Percentiles rank a stretch among this genome's conserved stretches.
Evolutionary conservation across 73 alveolate species (phyloP).

Genomic region (Halteria grandinella): DNA sequence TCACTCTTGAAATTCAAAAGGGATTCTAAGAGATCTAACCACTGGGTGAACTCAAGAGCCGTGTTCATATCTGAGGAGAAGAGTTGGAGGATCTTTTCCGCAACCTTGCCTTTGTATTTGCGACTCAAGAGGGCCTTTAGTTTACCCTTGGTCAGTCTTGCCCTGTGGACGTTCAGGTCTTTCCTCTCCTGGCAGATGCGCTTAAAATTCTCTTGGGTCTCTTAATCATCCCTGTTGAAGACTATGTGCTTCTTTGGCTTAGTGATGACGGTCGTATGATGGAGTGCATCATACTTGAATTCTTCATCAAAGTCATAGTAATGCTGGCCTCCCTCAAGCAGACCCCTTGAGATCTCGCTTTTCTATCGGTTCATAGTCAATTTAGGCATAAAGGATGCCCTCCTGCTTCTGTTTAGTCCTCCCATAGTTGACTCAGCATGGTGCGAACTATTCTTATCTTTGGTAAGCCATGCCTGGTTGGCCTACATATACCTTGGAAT

Average conservation of each 20-base stretch:
- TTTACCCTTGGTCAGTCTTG: slow-evolving; percentile 44
- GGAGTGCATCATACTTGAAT: too few species aligned
- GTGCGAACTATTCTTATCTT: slow-evolving; percentile 28
- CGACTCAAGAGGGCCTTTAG: slow-evolving; percentile 44
- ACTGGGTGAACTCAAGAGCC: slow-evolving; percentile 19
- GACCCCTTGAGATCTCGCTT: too few species aligned
- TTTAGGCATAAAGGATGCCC: too few species aligned
- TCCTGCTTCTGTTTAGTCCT: too few species aligned
- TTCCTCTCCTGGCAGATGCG: slow-evolving; percentile 36
- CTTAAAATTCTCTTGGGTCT: slow-evolving; percentile 16
- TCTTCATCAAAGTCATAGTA: too few species aligned
- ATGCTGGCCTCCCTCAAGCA: too few species aligned
- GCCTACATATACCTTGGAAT: slow-evolving; percentile 52
- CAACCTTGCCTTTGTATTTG: slow-evolving; percentile 49
- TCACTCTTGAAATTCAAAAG: slow-evolving; percentile 18
- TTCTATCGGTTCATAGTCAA: too few species aligned
- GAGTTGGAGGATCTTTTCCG: slow-evolving; percentile 31
- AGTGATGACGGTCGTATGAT: too few species aligned
- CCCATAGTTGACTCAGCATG: too few species aligned
- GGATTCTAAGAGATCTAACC: slow-evolving; percentile 12
- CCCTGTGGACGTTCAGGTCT: slow-evolving; percentile 31
- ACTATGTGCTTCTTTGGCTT: slow-evolving; percentile 13
- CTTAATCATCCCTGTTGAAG: slow-evolving; percentile 31
- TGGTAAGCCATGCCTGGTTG: slow-evolving; percentile 34
- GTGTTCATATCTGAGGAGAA: slow-evolving; percentile 24